A percentile compares a stretch with the other conserved stretches of the same genome.
Evolutionary conservation across 169 alveolate genomes (phyloP).

Genomic region (Cyclospora cayetanensis): DNA sequence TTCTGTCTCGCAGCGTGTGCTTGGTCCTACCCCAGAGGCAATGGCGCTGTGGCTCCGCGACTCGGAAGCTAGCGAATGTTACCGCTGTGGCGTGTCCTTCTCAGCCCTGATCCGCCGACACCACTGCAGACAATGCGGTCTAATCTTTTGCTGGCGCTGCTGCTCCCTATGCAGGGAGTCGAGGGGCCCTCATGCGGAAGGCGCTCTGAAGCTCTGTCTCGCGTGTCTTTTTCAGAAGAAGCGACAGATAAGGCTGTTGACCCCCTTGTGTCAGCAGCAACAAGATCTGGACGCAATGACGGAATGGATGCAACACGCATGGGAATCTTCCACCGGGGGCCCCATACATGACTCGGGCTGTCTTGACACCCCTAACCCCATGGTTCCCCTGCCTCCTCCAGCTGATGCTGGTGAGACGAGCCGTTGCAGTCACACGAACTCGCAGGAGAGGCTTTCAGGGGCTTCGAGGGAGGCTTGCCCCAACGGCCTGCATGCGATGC

Average conservation of each 20-base stretch:
- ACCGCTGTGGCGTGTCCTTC: background rate
- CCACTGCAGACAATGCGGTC: slow-evolving; percentile 18
- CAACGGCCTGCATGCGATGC: slow-evolving; percentile 6
- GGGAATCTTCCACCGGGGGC: background rate
- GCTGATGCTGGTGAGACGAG: no score
- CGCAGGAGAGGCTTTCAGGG: no score
- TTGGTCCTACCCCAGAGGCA: no score
- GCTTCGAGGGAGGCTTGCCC: background rate
- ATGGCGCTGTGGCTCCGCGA: slow-evolving; percentile 21
- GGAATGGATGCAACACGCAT: background rate
- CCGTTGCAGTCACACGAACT: no score
- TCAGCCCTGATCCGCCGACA: background rate
- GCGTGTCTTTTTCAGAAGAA: background rate
- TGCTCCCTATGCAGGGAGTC: background rate
- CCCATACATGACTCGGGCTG: background rate
- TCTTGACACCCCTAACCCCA: background rate
- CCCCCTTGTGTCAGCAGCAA: background rate
- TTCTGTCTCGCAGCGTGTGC: no score
- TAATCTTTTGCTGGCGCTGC: slow-evolving; percentile 6
- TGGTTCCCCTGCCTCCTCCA: background rate
- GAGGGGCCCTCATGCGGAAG: background rate
- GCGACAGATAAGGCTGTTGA: background rate
- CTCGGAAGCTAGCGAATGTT: slow-evolving; percentile 4
- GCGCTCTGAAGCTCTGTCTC: background rate
- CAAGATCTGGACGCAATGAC: background rate